Evolutionary conservation across 768 basidiomycete species (phyloP).

Genomic region (Russula griseocarnosa): DNA sequence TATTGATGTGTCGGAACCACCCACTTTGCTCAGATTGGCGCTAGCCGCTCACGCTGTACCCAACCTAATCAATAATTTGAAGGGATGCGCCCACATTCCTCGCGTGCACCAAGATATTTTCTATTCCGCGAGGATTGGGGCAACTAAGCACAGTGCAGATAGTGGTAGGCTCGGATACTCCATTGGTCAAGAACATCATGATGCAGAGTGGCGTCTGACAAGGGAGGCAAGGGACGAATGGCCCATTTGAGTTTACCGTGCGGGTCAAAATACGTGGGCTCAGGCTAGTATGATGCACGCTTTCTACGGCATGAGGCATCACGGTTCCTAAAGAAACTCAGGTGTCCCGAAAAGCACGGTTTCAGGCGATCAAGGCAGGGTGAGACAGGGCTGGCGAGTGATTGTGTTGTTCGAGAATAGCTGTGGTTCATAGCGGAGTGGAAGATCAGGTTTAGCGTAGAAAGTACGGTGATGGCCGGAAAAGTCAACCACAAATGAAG

Average conservation of each 20-base stretch:
- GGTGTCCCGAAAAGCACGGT: not conserved
- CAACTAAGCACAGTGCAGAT: not conserved
- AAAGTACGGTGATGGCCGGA: too few relatives aligned
- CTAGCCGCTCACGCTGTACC: not conserved
- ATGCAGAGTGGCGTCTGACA: not conserved
- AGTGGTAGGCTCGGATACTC: not conserved
- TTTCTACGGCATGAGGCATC: not conserved
- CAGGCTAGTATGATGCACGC: too few relatives aligned
- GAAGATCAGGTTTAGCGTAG: not conserved
- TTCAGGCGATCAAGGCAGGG: not conserved
- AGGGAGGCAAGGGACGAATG: not conserved
- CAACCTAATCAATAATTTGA: not conserved
- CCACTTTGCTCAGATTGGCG: not conserved
- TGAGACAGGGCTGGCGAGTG: not conserved
- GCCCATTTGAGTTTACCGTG: not conserved
- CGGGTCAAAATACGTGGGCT: not conserved
- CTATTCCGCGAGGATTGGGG: not conserved
- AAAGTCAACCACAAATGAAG: too few relatives aligned
- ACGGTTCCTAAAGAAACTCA: conserved; percentile 1
- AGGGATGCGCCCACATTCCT: not conserved
- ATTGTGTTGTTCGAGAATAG: not conserved
- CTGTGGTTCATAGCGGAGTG: not conserved
- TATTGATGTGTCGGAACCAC: not conserved
- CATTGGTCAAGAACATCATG: not conserved
- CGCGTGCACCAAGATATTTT: not conserved